phyloP scores from a whole-genome alignment of 306 rosid species.

The Adenanthera pavonina region DNA sequence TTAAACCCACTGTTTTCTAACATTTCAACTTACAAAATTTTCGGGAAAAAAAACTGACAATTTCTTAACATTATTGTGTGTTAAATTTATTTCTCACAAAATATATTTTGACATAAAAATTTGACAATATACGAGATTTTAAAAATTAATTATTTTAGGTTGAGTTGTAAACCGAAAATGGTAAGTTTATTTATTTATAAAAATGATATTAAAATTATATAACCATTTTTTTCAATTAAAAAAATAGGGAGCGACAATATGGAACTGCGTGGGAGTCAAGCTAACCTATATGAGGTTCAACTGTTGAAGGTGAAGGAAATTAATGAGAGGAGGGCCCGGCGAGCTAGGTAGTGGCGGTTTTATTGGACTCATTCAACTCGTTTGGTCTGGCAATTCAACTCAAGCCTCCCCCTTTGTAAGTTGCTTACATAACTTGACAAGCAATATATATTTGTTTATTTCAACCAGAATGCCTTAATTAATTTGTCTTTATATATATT shows the following conservation, averaged over 20 bases:
- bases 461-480: no score
- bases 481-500: no score
- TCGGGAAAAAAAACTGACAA: neutral
- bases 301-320: constrained; percentile 12
- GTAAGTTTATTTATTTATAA: no score
- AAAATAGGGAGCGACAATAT: no score
- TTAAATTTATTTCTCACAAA: neutral
- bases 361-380: constrained; percentile 30
- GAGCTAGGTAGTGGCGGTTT: constrained; percentile 15
- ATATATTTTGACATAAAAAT: no score
- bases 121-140: neutral
- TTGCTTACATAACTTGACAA: neutral
- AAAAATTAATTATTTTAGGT: neutral
- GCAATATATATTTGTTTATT: neutral
- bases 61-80: neutral
- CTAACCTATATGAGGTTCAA: neutral
- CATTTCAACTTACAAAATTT: neutral
- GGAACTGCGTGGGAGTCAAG: neutral
- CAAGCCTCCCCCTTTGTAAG: neutral
- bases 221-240: neutral
- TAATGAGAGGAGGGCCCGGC: neutral
- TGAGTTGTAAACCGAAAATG: neutral
- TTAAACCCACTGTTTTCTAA: neutral
- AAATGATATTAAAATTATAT: no score
- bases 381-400: constrained; percentile 13